Conservation (phyloP, 805 yeast species). For the Jamesozyma gamospora region DNA sequence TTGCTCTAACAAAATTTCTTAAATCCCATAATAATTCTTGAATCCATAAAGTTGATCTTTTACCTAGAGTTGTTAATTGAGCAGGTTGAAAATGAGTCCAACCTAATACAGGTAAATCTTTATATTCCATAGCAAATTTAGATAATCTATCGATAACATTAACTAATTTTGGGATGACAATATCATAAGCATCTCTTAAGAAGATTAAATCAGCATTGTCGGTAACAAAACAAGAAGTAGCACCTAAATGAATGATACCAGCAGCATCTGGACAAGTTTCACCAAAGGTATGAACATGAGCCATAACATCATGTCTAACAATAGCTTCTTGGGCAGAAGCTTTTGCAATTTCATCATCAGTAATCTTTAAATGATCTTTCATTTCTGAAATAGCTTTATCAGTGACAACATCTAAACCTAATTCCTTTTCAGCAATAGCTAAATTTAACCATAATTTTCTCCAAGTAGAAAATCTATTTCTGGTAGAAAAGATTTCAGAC, state of each 20-base stretch:
- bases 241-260: conserved; percentile 96
- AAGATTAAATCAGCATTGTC: conserved; percentile 97
- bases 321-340: conserved; percentile 93
- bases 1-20: conserved; percentile 89
- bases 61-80: conserved; percentile 96
- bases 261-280: conserved; percentile 90
- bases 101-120: conserved; percentile 93
- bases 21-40: conserved; percentile 97
- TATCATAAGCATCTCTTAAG: conserved; percentile 89
- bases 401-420: conserved; percentile 75
- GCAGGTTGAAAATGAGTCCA: conserved; percentile 99
- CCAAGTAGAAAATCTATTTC: conserved; percentile 97
- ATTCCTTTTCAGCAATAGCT: conserved; percentile 90
- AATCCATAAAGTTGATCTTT: conserved; percentile 94
- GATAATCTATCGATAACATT: conserved; percentile 88
- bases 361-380: conserved; percentile 64
- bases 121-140: conserved; percentile 80
- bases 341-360: conserved; percentile 84
- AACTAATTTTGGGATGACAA: conserved; percentile 87
- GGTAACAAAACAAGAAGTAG: conserved; percentile 95
- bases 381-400: conserved; percentile 89
- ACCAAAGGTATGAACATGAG: conserved; percentile 95
- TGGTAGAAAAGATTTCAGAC: conserved; percentile 83
- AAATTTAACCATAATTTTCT: conserved; percentile 92
- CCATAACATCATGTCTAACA: conserved; percentile 99